Evolutionary conservation across 2,329 filamentous ascomycete genomes (phyloP), one percentile per base, ranked within the genome.

Genomic region (Cladosporium sp.): DNA sequence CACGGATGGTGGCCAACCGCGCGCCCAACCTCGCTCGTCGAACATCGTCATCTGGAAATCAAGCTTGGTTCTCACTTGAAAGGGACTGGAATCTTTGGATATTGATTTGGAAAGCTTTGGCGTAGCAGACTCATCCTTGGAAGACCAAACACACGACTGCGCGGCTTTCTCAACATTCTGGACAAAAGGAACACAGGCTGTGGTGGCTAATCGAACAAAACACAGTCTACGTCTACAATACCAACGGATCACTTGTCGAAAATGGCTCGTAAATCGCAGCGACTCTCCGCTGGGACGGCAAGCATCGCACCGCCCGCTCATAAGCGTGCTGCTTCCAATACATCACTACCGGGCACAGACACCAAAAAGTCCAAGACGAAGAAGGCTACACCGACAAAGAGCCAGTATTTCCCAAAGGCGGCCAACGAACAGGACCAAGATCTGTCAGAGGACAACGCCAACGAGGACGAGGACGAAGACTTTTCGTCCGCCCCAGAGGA

Each of bases 361-460:
- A 43, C 54, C 12, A 64, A 66, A 48, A 56, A 59, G 27, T 27
- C 58, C 4, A 65, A 58, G 50, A 53, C 51, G 11, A 51, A 54
- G 8, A 55, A 57, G 12, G 48, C 58, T 11, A 76, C 74, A 9
- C 61, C 72, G 5, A 76, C 69, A 53, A 76, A 73, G 60, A 79
- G 76, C 65, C 75, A 73, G 58, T 78, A 79, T 58, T 80, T 79
- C 53, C 54, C 61, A 34, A 34, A 24, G 22, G 22, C 22, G 4
- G 27, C 38, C 7, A 55, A 58, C 12, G 52, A 56, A 4, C 58
- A 59, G 7, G 43, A 40, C n/a, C 44, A 48, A 18, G 12, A 11
- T 18, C 19, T n/a, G 15, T 8, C 13, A n/a, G 43, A 38, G 12
- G 32, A 65, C 18, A 13, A 22, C 15, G 68, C 68, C 42, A 63